Base-by-base conservation (phyloP, 1,284 basidiomycete species). In the Exobasidium cylindrosporum region DNA sequence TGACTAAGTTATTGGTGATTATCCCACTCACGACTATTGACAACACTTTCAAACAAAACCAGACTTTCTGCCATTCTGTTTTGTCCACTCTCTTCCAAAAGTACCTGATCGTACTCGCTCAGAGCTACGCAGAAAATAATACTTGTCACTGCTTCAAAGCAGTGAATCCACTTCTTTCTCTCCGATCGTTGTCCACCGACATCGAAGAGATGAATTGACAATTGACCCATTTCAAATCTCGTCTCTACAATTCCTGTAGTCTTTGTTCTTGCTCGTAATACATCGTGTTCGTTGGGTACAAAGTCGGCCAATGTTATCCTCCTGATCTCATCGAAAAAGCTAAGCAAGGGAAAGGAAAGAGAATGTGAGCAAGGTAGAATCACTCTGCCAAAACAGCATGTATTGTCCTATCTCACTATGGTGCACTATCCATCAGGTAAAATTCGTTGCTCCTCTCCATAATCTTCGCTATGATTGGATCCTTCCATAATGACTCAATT, bases 21-120 rank as follows among this genome's bases (percentile, higher is more conserved):
- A 7, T 40, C 35, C 35, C 35, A 40, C 35, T 40, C 35, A 40
- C 76, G 72, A 58, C 72, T 74, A 82, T 97, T 97, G 83, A 97
- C 93, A 40, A 98, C 90, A 1, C 88, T 89, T 81, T 97, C 93
- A 73, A 98, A 98, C 10, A 98, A 85, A 4, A 92, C 87, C 0
- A 98, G 84, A 0, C 90, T 92, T 80, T 98, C 95, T 23, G 86
- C 86, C 94, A 98, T 97, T 26, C 93, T 89, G 80, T 97, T 97
- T 88, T 84, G 45, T 24, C 67, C 64, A 54, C 72, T 77, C 59
- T 80, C 79, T 32, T 72, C 72, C 5, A 72, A 60, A 17, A 74
- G 56, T 49, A 70, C 67, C 62, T 72, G 78, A 61, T 73, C 69
- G 49, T 78, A 77, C 61, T 73, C 70, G 64, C 73, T 78, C 11